Percentiles rank a stretch among this genome's conserved stretches.
These are phyloP conservation scores for Tremella fuciformis DNA, from an alignment of 768 basidiomycete genomes.

Conservation along the genomic window DNA sequence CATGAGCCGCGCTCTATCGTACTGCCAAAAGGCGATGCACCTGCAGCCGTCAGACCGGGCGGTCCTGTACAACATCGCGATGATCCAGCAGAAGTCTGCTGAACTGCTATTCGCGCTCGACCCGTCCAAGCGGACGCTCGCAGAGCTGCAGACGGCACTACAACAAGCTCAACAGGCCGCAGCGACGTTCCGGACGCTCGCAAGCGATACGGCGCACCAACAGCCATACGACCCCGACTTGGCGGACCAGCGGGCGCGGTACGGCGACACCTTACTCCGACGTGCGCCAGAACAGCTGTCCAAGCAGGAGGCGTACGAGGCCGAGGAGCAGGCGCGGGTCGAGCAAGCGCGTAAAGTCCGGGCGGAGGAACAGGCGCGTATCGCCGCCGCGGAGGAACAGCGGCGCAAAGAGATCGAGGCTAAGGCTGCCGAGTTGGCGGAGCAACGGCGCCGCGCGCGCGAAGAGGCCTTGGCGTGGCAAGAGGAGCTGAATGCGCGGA, in stretches of 20 bases:
- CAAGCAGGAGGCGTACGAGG: conserved; percentile 69
- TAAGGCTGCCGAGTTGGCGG: conserved; percentile 75
- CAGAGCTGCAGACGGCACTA: conserved; percentile 73
- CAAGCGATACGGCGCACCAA: conserved; percentile 64
- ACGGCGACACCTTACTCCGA: conserved; percentile 80
- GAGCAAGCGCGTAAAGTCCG: conserved; percentile 73
- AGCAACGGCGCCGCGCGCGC: conserved; percentile 63
- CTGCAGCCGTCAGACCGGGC: conserved; percentile 85
- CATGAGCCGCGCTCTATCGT: conserved; percentile 79
- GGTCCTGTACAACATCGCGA: conserved; percentile 89
- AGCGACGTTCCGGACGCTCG: conserved; percentile 82
- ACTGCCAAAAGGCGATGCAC: conserved; percentile 82
- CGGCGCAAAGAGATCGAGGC: conserved; percentile 56
- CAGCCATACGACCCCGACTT: conserved; percentile 77
- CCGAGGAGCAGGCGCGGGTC: conserved; percentile 67
- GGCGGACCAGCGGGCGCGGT: conserved; percentile 83
- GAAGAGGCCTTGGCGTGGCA: conserved; percentile 45
- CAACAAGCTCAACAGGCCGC: conserved; percentile 81
- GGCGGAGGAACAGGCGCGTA: conserved; percentile 71
- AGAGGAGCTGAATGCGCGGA: conserved; percentile 33
- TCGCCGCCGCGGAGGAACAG: conserved; percentile 56
- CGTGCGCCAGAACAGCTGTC: conserved; percentile 75
- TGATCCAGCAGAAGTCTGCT: conserved; percentile 95
- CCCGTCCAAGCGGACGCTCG: conserved; percentile 71
- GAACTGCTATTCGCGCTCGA: conserved; percentile 77